A percentile compares a stretch with the other conserved stretches of the same genome.
phyloP scores from a whole-genome alignment of 371 early-diverging fungal species.

The Syncephalis fuscata region DNA sequence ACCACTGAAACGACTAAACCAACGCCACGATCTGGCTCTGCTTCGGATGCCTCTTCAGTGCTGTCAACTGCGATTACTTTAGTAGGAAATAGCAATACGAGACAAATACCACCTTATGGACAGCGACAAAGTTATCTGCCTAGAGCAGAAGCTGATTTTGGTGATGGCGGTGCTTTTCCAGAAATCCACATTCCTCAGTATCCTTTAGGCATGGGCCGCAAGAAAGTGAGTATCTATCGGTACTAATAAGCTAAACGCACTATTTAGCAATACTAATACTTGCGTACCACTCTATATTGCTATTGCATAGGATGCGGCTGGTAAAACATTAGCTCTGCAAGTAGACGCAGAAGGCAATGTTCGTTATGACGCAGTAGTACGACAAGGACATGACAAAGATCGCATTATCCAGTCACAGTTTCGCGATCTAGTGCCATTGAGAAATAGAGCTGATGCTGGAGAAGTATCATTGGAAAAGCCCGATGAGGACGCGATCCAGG shows the following conservation, averaged over 20 bases:
- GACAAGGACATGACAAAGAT: conserved; percentile 53
- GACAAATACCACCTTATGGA: conserved; percentile 55
- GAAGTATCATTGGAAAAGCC: conserved; percentile 61
- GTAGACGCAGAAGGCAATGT: conserved; percentile 81
- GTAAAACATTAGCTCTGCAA: conserved; percentile 66
- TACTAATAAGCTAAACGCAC: too few relatives aligned
- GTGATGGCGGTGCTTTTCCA: conserved; percentile 93
- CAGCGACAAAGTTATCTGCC: conserved; percentile 64
- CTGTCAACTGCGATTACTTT: too few relatives aligned
- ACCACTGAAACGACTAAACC: too few relatives aligned
- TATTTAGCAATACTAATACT: too few relatives aligned
- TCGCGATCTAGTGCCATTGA: conserved; percentile 64
- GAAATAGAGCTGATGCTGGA: conserved; percentile 55
- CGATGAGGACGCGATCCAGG: conserved; percentile 52
- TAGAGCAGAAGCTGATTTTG: conserved; percentile 70
- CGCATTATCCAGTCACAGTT: conserved; percentile 67
- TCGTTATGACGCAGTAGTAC: conserved; percentile 77
- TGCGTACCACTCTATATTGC: too few relatives aligned
- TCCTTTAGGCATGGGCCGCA: conserved; percentile 85
- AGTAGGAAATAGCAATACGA: too few relatives aligned
- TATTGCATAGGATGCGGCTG: conserved; percentile 21
- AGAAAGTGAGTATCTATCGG: conserved; percentile 15
- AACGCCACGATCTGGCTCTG: too few relatives aligned
- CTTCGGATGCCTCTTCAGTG: too few relatives aligned
- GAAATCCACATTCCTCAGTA: conserved; percentile 84